Conservation (phyloP, 208 protist species). For the Acanthamoeba castellanii region DNA sequence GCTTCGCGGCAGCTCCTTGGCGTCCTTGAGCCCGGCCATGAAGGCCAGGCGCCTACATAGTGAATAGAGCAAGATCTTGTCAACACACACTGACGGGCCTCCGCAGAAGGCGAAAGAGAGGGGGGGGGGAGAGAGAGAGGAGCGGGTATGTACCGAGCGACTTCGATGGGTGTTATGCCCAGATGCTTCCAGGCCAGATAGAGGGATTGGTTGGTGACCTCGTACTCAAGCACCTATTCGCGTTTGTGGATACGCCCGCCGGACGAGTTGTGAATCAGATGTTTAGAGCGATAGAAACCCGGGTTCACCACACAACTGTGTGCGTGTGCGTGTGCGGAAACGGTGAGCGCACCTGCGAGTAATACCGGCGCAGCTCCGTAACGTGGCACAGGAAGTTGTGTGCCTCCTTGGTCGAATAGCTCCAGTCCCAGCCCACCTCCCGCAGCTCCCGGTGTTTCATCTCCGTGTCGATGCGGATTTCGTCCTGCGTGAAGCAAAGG, state of each 20-base stretch:
- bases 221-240: constrained; percentile 40
- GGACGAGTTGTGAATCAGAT: not conserved
- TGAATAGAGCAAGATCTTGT: not conserved
- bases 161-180: constrained; percentile 51
- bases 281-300: not conserved
- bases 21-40: constrained; percentile 52
- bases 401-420: constrained; percentile 60
- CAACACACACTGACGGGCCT: no score
- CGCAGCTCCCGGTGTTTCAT: constrained; percentile 62
- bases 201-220: constrained; percentile 55
- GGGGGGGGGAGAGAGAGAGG: not conserved
- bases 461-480: constrained; percentile 8
- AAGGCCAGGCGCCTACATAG: not conserved
- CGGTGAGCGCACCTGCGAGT: constrained; percentile 21
- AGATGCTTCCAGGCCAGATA: constrained; percentile 66
- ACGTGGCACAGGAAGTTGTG: constrained; percentile 69
- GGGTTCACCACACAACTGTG: not conserved
- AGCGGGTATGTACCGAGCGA: not conserved
- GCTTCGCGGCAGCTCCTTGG: constrained; percentile 8
- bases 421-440: constrained; percentile 61
- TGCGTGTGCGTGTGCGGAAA: not conserved
- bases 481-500: not conserved
- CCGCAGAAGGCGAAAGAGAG: no score
- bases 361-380: constrained; percentile 45
- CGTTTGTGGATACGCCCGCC: not conserved